Base-by-base conservation (phyloP, 495 filamentous ascomycete genomes). In the Aspergillus asperescens region DNA sequence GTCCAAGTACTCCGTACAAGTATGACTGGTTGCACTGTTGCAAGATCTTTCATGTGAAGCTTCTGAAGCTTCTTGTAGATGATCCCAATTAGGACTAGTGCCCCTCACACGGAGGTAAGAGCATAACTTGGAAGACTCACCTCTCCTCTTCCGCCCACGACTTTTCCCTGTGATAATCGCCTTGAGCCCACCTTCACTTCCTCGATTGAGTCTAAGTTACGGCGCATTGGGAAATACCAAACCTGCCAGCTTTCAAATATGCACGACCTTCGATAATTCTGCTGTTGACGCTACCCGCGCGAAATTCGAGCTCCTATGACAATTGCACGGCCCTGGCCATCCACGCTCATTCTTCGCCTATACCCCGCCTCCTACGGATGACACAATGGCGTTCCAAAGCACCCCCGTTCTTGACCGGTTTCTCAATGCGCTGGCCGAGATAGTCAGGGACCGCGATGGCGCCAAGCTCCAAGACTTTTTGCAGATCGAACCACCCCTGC, bases 401-500 rank as follows among this genome's bases (percentile, higher is more conserved):
- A 76, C 74, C 1, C 66, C 74, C 4, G 72, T 73, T 12, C 61
- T 85, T 12, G 75, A 84, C 50, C 67, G 78, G 44, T 86, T 86
- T 51, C 70, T 86, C 7, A 58, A 56, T 15, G 76, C 77, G 38
- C 64, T 87, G 20, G 69, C 73, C 15, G 68, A 71, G 18, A 70
- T 86, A 18, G 64, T 87, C 12, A 70, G 67, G 29, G 70, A 67
- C 10, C 77, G 75, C 53, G 71, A 87, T 66, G 81, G 79, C 28
- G 57, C 54, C 16, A 65, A 78, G 37, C 62, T 87, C 6, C 72
- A 80, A 55, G 71, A 79, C 39, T 84, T 75, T 55, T 65, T 88
- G 9, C 72, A 80, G 40, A 75, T 86, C 55, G 84, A 88, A 57
- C 84, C 84, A 7, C 83, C 82, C 1, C 68, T 84, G 16, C 73